phyloP scores from a whole-genome alignment of 345 rosid genomes.

The Brassica incana region DNA sequence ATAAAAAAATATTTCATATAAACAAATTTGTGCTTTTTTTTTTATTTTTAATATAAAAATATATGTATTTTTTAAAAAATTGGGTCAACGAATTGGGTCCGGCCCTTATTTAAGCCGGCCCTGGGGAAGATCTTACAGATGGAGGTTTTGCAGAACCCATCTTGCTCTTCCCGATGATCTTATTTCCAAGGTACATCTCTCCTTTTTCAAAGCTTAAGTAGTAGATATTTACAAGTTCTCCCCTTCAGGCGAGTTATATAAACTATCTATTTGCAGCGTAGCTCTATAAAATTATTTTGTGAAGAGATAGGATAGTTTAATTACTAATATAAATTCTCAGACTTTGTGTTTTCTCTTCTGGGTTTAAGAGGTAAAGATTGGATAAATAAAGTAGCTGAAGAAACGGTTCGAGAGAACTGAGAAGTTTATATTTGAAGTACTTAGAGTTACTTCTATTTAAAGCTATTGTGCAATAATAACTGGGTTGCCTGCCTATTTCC shows the following conservation, averaged over 20 bases:
- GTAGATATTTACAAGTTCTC: neutral
- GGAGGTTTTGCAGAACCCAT: slow-evolving; percentile 87
- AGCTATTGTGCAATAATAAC: neutral
- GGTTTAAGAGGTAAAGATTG: neutral
- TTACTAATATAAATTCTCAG: slow-evolving; percentile 14
- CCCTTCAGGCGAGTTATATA: too few relatives aligned
- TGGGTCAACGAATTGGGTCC: too few relatives aligned
- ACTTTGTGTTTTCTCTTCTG: slow-evolving; percentile 1
- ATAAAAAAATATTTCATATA: too few relatives aligned
- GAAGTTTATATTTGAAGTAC: neutral
- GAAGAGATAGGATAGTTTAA: neutral
- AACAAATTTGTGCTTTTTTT: too few relatives aligned
- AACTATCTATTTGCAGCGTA: neutral
- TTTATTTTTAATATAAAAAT: too few relatives aligned
- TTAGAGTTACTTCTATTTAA: slow-evolving; percentile 1
- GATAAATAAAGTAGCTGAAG: too few relatives aligned
- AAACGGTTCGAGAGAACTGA: too few relatives aligned
- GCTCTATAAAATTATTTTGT: neutral
- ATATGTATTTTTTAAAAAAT: too few relatives aligned
- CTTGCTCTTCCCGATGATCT: slow-evolving; percentile 73
- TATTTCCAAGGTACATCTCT: slow-evolving; percentile 56
- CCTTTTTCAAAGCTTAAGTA: neutral
- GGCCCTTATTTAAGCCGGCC: too few relatives aligned
- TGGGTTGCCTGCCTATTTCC: too few relatives aligned
- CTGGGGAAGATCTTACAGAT: slow-evolving; percentile 61